Conservation (phyloP, 1,139 yeast genomes). For the Kurtzmaniella quercitrusa region DNA sequence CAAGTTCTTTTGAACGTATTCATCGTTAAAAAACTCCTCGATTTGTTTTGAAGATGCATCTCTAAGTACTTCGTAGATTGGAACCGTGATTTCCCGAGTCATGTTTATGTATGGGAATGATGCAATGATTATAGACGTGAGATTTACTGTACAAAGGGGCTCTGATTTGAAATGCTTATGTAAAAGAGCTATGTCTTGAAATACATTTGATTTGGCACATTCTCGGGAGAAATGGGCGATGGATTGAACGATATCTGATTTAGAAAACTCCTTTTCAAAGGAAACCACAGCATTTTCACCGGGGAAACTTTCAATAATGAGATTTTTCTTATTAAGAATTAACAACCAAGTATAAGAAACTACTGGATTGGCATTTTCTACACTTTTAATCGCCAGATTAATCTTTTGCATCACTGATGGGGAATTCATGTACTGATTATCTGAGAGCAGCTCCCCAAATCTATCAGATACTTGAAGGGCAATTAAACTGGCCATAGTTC, state of each 20-base stretch:
- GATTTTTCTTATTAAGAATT: conserved; percentile 51
- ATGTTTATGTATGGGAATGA: conserved; percentile 62
- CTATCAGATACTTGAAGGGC: conserved; percentile 53
- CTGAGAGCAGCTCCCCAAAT: conserved; percentile 26
- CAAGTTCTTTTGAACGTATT: conserved; percentile 51
- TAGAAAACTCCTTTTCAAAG: conserved; percentile 9
- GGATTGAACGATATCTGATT: conserved; percentile 12
- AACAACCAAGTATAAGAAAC: conserved; percentile 71
- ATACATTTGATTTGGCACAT: conserved; percentile 46
- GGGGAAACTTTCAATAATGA: conserved; percentile 39
- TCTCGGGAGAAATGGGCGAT: conserved; percentile 37
- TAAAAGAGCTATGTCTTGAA: conserved; percentile 37
- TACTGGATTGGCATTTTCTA: conserved; percentile 38
- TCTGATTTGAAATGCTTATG: conserved; percentile 48
- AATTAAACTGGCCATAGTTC: conserved; percentile 46
- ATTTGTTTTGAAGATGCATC: conserved; percentile 55
- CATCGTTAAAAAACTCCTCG: conserved; percentile 54
- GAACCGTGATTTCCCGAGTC: conserved; percentile 49
- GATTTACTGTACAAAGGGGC: conserved; percentile 50
- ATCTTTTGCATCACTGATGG: conserved; percentile 36
- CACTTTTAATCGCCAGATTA: conserved; percentile 29
- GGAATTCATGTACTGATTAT: conserved; percentile 39
- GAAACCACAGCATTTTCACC: conserved; percentile 5
- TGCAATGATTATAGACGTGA: conserved; percentile 56
- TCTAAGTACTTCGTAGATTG: conserved; percentile 47